Evolutionary conservation across 1,284 basidiomycete species (phyloP).

Genomic region (Xerocomus nothofagi): DNA sequence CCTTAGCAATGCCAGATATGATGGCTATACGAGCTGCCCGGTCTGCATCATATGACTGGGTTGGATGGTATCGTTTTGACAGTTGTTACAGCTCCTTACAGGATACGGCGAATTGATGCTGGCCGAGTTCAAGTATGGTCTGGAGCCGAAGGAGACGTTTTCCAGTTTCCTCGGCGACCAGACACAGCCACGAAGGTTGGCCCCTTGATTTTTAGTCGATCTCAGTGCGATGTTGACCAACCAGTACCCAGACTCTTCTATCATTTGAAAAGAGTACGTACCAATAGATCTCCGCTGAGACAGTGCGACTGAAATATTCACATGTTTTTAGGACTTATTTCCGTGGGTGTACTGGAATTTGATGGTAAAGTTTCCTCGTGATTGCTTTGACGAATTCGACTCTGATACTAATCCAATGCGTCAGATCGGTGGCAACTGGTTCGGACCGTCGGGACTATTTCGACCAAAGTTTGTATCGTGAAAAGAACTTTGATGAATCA

Average conservation of each 20-base stretch:
- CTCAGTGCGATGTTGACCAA: conserved; percentile 5
- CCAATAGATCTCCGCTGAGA: neutral
- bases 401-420: conserved; percentile 7
- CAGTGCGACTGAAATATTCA: neutral
- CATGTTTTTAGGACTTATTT: conserved; percentile 66
- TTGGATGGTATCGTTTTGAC: conserved; percentile 6
- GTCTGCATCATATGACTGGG: conserved; percentile 43
- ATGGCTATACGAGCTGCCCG: conserved; percentile 85
- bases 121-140: conserved; percentile 89
- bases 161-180: conserved; percentile 68
- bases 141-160: conserved; percentile 87
- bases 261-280: conserved; percentile 84
- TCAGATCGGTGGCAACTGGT: conserved; percentile 70
- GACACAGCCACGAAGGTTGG: conserved; percentile 59
- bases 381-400: neutral
- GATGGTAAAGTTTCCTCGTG: conserved; percentile 53
- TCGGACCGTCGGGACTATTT: conserved; percentile 52
- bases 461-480: conserved; percentile 44
- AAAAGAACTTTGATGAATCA: conserved; percentile 5
- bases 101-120: conserved; percentile 87
- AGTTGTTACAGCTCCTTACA: conserved; percentile 62
- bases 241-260: conserved; percentile 67
- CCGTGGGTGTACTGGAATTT: conserved; percentile 86
- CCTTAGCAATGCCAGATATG: conserved; percentile 66
- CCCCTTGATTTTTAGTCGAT: conserved; percentile 1